A percentile compares a stretch with the other conserved stretches of the same genome.
Conservation (phyloP, 2,329 filamentous ascomycete species). For the Alternaria triticimaculans region DNA sequence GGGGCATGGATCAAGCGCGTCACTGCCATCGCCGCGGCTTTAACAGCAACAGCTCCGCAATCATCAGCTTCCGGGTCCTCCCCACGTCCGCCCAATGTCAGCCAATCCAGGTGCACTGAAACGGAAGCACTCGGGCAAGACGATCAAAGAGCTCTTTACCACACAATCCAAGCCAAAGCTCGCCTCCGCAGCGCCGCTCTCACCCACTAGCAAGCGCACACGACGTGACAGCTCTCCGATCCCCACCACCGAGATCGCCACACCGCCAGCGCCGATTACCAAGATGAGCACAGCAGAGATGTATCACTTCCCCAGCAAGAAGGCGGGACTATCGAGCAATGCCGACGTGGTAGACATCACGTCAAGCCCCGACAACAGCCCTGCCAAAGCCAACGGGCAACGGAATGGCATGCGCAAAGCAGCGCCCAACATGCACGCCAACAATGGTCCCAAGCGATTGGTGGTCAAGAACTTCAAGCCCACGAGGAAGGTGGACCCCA, state of each 20-base stretch:
- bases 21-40: conserved; percentile 31
- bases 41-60: conserved; percentile 24
- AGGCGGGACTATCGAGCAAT: conserved; percentile 16
- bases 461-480: conserved; percentile 91
- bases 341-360: conserved; percentile 38
- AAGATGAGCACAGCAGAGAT: conserved; percentile 43
- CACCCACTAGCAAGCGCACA: conserved; percentile 40
- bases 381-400: conserved; percentile 48
- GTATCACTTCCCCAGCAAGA: conserved; percentile 46
- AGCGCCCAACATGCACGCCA: conserved; percentile 72
- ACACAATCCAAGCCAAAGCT: conserved; percentile 44
- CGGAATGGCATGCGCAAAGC: conserved; percentile 48
- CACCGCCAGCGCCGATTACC: conserved; percentile 13
- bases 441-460: conserved; percentile 76
- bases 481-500: conserved; percentile 68
- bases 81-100: conserved; percentile 40
- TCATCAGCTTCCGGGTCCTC: conserved; percentile 5
- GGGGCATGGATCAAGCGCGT: conserved; percentile 32
- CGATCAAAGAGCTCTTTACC: conserved; percentile 46
- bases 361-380: conserved; percentile 50
- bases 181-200: conserved; percentile 31
- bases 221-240: conserved; percentile 34
- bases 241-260: conserved; percentile 15
- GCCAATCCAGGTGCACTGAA: conserved; percentile 40
- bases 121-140: conserved; percentile 47